Evolutionary conservation across 495 filamentous ascomycete species (phyloP), one percentile per base, ranked within the genome.

Genomic region (Xylaria scruposa): DNA sequence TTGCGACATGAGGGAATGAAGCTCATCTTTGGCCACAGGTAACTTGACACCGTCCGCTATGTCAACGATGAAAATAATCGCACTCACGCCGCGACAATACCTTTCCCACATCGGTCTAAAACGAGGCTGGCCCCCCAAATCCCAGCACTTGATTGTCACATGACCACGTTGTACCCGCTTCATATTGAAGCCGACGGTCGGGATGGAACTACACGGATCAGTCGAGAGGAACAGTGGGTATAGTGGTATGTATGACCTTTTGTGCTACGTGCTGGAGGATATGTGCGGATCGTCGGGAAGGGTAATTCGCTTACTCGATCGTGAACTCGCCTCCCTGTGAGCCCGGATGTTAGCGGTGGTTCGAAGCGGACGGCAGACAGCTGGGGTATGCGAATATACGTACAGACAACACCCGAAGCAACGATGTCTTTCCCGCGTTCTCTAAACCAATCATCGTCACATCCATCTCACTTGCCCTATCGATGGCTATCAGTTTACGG

Each of bases 41-140:
- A 98, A 83, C 7, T 94, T 90, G 38, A 88, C 87, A 26, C 85
- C 85, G 80, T 97, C 96, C 74, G 94, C 94, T 53, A 94, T 93
- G 77, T 97, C 94, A 76, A 96, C 94, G 79, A 99, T 97, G 83
- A 97, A 99, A 64, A 99, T 95, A 75, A 99, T 98, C 73, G 96
- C 96, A 82, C 97, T 97, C 73, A 98, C 96, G 51, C 94, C 95
- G 59, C 94, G 92, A 84, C 96, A 99, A 82, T 99, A 99, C 76
- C 96, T 88, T 86, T 98, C 96, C 96, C 96, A 99, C 96, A 99
- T 99, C 71, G 94, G 92, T 74, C 96, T 92, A 83, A 98, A 99
- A 73, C 96, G 90, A 77, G 95, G 95, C 85, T 99, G 96, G 33
- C 96, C 96, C 71, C 96, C 96, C 74, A 99, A 87, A 85, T 99